phyloP scores from a whole-genome alignment of 208 protist species.

The Trypanosoma mega region DNA sequence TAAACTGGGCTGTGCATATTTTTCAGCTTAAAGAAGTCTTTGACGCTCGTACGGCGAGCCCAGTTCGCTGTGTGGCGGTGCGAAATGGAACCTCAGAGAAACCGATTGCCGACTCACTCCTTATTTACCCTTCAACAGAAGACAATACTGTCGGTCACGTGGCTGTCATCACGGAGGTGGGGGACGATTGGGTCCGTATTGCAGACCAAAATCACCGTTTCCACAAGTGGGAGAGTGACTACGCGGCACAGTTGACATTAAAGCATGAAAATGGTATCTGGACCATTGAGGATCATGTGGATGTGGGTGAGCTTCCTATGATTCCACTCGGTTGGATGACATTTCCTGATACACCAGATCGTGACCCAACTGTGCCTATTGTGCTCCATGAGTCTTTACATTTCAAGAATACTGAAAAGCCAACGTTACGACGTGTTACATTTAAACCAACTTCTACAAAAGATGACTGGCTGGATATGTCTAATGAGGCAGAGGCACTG shows the following conservation, averaged over 20 bases:
- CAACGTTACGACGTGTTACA: slow-evolving; percentile 52
- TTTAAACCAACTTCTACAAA: slow-evolving; percentile 48
- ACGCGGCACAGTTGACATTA: slow-evolving; percentile 58
- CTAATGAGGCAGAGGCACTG: slow-evolving; percentile 67
- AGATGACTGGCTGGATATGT: slow-evolving; percentile 74
- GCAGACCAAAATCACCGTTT: slow-evolving; percentile 88
- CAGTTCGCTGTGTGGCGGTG: slow-evolving; percentile 45
- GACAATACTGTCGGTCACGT: slow-evolving; percentile 67
- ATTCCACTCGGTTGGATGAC: slow-evolving; percentile 82
- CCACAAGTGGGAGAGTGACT: slow-evolving; percentile 69
- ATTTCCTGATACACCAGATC: slow-evolving; percentile 73
- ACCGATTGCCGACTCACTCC: slow-evolving; percentile 71
- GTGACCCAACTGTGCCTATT: slow-evolving; percentile 37
- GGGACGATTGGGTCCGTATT: slow-evolving; percentile 79
- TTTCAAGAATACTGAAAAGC: slow-evolving; percentile 42
- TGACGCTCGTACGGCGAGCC: slow-evolving; percentile 56
- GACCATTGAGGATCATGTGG: slow-evolving; percentile 67
- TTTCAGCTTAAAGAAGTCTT: slow-evolving; percentile 61
- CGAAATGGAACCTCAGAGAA: slow-evolving; percentile 58
- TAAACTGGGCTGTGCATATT: slow-evolving; percentile 83
- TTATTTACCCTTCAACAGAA: slow-evolving; percentile 70
- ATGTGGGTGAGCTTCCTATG: slow-evolving; percentile 36
- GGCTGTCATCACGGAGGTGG: slow-evolving; percentile 82
- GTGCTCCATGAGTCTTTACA: slow-evolving; percentile 63
- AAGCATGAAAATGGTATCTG: slow-evolving; percentile 53